phyloP scores from a whole-genome alignment of 2,329 filamentous ascomycete species.

The Epichloe glyceriae region DNA sequence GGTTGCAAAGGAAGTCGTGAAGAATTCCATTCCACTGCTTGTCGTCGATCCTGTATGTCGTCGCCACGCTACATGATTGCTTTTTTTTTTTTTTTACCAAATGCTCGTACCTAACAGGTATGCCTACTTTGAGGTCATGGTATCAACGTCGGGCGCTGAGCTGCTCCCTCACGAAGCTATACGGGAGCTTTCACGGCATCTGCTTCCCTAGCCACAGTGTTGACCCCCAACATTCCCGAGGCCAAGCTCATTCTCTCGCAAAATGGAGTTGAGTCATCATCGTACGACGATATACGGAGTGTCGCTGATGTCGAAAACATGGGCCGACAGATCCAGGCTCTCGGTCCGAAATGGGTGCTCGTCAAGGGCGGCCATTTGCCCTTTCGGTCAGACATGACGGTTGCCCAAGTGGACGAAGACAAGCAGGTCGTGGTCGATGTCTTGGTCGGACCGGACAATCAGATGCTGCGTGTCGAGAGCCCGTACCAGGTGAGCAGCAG shows the following conservation, averaged over 20 bases:
- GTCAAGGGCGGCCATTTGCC: constrained; percentile 89
- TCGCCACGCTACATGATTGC: too few relatives aligned
- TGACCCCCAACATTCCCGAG: constrained; percentile 71
- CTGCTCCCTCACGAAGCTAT: constrained; percentile 56
- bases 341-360: constrained; percentile 71
- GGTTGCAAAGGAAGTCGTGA: constrained; percentile 18
- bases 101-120: constrained; percentile 2
- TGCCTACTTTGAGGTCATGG: constrained; percentile 59
- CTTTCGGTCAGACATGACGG: constrained; percentile 48
- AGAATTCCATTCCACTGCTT: constrained; percentile 18
- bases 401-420: constrained; percentile 45
- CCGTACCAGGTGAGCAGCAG: constrained; percentile 61
- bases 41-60: constrained; percentile 26
- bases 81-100: background rate
- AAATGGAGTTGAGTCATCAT: constrained; percentile 23
- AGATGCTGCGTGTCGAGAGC: constrained; percentile 52
- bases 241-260: constrained; percentile 50
- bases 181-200: constrained; percentile 38
- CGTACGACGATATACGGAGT: constrained; percentile 30
- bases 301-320: constrained; percentile 56
- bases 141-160: constrained; percentile 65
- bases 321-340: constrained; percentile 48
- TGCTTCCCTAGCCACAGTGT: constrained; percentile 53
- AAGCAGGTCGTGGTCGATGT: constrained; percentile 62
- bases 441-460: constrained; percentile 46